phyloP scores from a whole-genome alignment of 1,284 basidiomycete genomes.

The Papiliotrema laurentii region DNA sequence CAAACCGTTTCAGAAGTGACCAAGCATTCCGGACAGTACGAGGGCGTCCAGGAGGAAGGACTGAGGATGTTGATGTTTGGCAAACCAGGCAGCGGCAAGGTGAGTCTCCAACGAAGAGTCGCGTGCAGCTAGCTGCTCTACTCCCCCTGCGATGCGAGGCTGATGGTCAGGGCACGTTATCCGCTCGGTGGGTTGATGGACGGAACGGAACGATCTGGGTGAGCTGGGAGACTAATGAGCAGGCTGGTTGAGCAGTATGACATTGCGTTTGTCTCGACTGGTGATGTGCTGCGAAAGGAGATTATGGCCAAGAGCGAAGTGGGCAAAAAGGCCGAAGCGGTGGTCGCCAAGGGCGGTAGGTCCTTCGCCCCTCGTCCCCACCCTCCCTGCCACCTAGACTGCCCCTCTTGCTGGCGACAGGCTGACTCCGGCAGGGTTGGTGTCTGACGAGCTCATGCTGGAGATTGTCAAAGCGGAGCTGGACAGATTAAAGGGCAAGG shows the following conservation, averaged over 20 bases:
- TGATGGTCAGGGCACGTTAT: slow-evolving; percentile 34
- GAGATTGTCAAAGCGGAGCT: slow-evolving; percentile 45
- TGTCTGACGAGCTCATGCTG: slow-evolving; percentile 48
- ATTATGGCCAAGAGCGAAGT: slow-evolving; percentile 42
- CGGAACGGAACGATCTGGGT: neutral
- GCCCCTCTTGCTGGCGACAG: neutral
- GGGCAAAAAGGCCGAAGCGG: slow-evolving; percentile 39
- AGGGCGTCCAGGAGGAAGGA: slow-evolving; percentile 19
- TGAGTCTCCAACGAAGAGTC: slow-evolving; percentile 15
- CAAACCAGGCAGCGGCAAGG: slow-evolving; percentile 47
- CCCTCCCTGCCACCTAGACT: neutral
- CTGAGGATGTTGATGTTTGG: slow-evolving; percentile 48
- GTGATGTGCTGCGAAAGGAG: slow-evolving; percentile 48
- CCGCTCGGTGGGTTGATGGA: slow-evolving; percentile 24
- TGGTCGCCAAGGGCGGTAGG: slow-evolving; percentile 45
- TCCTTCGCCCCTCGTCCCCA: neutral
- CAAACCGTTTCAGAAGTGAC: slow-evolving; percentile 10
- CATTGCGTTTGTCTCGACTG: slow-evolving; percentile 45
- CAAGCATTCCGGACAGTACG: slow-evolving; percentile 13
- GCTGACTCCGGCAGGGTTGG: slow-evolving; percentile 41
- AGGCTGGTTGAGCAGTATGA: slow-evolving; percentile 47
- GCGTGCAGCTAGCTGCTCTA: neutral
- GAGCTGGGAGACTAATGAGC: neutral
- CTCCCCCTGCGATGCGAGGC: neutral
- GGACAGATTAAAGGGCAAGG: slow-evolving; percentile 42